Percentiles rank a stretch among this genome's conserved stretches.
Conservation (phyloP, 345 rosid genomes). For the Punica granatum region DNA sequence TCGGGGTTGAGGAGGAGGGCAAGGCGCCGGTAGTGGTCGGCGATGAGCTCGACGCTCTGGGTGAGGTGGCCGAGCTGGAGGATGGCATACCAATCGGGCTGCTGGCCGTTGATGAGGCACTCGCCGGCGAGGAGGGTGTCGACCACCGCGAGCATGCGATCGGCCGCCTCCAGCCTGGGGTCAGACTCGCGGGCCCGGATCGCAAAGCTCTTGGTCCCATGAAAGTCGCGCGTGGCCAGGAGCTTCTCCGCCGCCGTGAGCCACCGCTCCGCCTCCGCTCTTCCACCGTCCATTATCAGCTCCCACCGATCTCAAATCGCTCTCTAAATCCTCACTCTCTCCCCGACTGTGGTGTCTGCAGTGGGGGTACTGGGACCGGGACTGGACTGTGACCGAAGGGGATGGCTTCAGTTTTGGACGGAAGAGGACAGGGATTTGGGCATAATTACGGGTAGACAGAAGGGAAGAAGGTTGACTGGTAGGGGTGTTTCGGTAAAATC, state of each 20-base stretch:
- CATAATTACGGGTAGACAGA: neutral
- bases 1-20: slow-evolving; percentile 63
- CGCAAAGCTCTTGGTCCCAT: slow-evolving; percentile 76
- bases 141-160: slow-evolving; percentile 67
- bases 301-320: slow-evolving; percentile 5
- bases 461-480: no score
- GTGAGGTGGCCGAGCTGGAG: slow-evolving; percentile 66
- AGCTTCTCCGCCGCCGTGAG: slow-evolving; percentile 83
- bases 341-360: no score
- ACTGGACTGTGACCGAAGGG: no score
- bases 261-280: slow-evolving; percentile 80
- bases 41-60: slow-evolving; percentile 59
- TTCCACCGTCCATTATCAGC: slow-evolving; percentile 11
- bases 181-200: slow-evolving; percentile 71
- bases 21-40: slow-evolving; percentile 75
- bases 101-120: slow-evolving; percentile 27
- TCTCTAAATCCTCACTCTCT: neutral
- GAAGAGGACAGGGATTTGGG: neutral
- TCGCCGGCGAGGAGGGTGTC: slow-evolving; percentile 69
- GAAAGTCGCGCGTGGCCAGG: slow-evolving; percentile 58
- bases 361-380: no score
- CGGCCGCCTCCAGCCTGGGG: slow-evolving; percentile 55
- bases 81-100: slow-evolving; percentile 70
- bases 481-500: neutral
- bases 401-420: neutral